Base-by-base conservation (phyloP, 805 yeast species). In the Yarrowia hollandica region DNA sequence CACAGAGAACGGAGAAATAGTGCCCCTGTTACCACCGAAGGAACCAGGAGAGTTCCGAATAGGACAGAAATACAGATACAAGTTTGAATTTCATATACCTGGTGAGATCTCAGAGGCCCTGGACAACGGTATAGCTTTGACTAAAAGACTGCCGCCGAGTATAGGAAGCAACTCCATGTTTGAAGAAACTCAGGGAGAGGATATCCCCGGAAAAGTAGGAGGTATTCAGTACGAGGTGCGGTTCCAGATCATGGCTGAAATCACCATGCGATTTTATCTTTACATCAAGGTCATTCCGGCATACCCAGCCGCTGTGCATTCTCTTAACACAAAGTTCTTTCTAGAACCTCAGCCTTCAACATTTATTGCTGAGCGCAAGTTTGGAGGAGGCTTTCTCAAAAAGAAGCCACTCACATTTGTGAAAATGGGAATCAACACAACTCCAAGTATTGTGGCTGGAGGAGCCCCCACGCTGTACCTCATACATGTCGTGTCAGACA, bases 291-390 rank as follows among this genome's bases (percentile, higher is more conserved):
- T 44, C 18, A 19, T 44, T 19, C 52, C 52, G 11, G 23, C 52
- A n/a, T 44, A 44, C 52, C 52, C 52, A n/a, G 52, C 52, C 2
- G 52, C 52, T 5, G 52, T 44, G n/a, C 52, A 44, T 19, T 44
- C 52, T 28, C 26, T 44, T 11, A 44, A 44, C 19, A 44, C 52
- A 25, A 44, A 44, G 52, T 44, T 44, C 52, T 44, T 44, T n/a
- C 15, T 44, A n/a, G 52, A 44, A 9, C 52, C 52, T 2, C 52
- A 44, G 6, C 52, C 52, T 8, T 44, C 52, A 1, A 44, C 52
- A 1, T 44, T 44, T 19, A 19, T 44, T 4, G 52, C 52, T 8
- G 52, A 44, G 25, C 23, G 35, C 14, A 44, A 44, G 10, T 44
- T 44, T n/a, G 52, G 52, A 14, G 52, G 52, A 4, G 52, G 52